Evolutionary conservation across 2,329 filamentous ascomycete genomes (phyloP).

Genomic region (Alternaria sp.): DNA sequence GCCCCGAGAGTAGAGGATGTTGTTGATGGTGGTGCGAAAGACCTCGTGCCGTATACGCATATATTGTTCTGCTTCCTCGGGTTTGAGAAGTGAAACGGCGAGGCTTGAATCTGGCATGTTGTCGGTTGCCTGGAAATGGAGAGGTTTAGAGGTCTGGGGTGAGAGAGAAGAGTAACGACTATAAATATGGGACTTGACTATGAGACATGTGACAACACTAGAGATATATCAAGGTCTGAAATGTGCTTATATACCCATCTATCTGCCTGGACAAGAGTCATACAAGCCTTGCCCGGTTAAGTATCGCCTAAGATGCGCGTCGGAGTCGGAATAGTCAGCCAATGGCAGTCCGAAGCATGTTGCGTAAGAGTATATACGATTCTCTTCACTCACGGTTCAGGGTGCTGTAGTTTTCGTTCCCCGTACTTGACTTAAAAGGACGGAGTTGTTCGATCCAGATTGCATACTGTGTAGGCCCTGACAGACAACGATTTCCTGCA

Average conservation of each 20-base stretch:
- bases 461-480: not conserved
- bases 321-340: slow-evolving; percentile 11
- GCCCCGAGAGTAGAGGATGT: slow-evolving; percentile 43
- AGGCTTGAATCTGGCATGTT: slow-evolving; percentile 36
- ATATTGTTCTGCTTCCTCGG: slow-evolving; percentile 41
- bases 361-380: not conserved
- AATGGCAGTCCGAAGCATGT: slow-evolving; percentile 6
- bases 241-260: not conserved
- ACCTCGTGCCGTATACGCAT: slow-evolving; percentile 43
- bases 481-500: not conserved
- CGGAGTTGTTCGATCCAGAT: too few species aligned
- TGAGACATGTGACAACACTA: not conserved
- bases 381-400: not conserved
- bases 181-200: not conserved
- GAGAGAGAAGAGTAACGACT: not conserved
- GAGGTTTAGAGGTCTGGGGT: not conserved
- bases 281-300: slow-evolving; percentile 1
- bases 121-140: not conserved
- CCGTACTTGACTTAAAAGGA: not conserved
- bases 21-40: slow-evolving; percentile 44
- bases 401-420: not conserved
- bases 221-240: not conserved
- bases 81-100: slow-evolving; percentile 36
- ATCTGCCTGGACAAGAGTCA: not conserved
- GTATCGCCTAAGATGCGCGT: slow-evolving; percentile 6